Base-by-base conservation (phyloP, 108 stramenopile genomes). In the Parietichytrium sp. region DNA sequence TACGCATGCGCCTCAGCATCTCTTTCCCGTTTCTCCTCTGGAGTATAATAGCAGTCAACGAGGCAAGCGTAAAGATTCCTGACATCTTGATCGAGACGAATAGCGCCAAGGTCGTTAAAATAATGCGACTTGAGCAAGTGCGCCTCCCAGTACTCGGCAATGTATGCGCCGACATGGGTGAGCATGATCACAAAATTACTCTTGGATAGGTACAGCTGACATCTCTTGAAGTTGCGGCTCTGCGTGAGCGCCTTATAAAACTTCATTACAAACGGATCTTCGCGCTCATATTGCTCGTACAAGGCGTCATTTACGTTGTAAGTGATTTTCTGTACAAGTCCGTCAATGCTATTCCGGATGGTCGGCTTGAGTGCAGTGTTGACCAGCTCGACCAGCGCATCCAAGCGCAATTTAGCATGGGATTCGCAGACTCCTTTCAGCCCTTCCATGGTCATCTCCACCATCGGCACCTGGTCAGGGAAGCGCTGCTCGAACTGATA, bases 231-330 rank as follows among this genome's bases (percentile, higher is more conserved):
- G 61, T 45, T 72, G 61, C 61, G 61, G 23, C 38, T 45, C 1
- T 72, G 61, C 61, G 36, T 42, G 61, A 72, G 36, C 38, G 33
- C 20, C 6, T 72, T 42, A 25, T 45, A 13, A 27, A 72, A 72
- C 3, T 72, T 72, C 15, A 42, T 45, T 1, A 72, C 61, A 27
- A 72, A 72, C n/a, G 61, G 61, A 20, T 72, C 61, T 42, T 72
- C 61, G 61, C 61, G 61, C 61, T 72, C 61, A 25, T 72, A 72
- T 6, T n/a, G 7, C 33, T 72, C 61, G 42, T 72, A 72, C 0
- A 20, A 45, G 33, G 10, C 38, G 25, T 72, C 45, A 25, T 72
- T 72, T 15, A 72, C 61, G 23, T 45, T 20, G 42, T 72, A 72
- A 42, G 61, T 72, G 38, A 72, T 72, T 13, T 10, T 72, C 33